Base-by-base conservation (phyloP, 495 filamentous ascomycete genomes). In the Trichoderma orchidacearum region DNA sequence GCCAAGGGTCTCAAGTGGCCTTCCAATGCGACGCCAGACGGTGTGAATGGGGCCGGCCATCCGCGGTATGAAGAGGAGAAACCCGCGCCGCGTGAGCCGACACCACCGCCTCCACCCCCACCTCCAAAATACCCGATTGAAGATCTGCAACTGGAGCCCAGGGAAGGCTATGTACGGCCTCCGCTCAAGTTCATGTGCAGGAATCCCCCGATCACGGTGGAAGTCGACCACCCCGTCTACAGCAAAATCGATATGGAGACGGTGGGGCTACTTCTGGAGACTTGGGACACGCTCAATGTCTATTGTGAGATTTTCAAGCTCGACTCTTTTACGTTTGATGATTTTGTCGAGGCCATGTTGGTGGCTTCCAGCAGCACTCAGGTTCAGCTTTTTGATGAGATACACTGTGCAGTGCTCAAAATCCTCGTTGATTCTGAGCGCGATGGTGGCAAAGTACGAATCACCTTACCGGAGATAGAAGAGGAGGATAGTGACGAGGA, bases 291-390 rank as follows among this genome's bases (percentile, higher is more conserved):
- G 5, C 76, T 98, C 25, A 97, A 95, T 63, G 92, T 97, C 30
- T 96, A 94, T 64, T 94, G 89, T 62, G 87, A 95, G 64, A 85
- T 96, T 9, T 95, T 89, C 62, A 81, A 87, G 60, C 76, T 98
- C 23, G 93, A 98, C 66, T 96, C 92, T 0, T 98, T 97, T 64
- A 97, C 92, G 0, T 92, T 98, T 62, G 93, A 98, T 64, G 94
- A 98, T 70, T 97, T 88, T 63, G 70, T 95, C 18, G 88, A 96
- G 63, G 86, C 92, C 4, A 82, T 98, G 76, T 78, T 84, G 51
- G 85, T 93, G 56, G 79, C 83, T 0, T 88, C 83, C 0, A 80
- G 86, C 9, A 87, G 90, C 29, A 73, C 83, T 1, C 84, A 89
- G 25, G 96, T 94, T 54, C 84, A 96, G 65, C 75, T 98, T 0